phyloP scores from a whole-genome alignment of 805 yeast genomes.

The Hanseniaspora valbyensis region DNA sequence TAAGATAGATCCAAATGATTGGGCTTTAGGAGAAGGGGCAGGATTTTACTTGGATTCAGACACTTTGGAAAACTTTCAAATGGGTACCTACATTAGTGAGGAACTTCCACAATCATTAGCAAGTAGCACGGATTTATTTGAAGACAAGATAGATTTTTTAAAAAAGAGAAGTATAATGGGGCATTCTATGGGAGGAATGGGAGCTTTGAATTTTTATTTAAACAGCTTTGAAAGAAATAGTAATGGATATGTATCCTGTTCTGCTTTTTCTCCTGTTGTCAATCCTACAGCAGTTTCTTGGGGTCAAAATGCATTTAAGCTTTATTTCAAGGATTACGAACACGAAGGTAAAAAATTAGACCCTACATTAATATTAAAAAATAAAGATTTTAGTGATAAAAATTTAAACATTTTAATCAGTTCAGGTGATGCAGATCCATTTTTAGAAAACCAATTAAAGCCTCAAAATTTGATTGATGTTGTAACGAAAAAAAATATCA shows the following conservation, averaged over 20 bases:
- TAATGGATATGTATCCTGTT: constrained; percentile 51
- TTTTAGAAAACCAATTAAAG: constrained; percentile 54
- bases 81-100: constrained; percentile 71
- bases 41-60: constrained; percentile 89
- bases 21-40: constrained; percentile 92
- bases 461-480: constrained; percentile 60
- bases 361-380: constrained; percentile 63
- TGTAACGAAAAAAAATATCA: constrained; percentile 45
- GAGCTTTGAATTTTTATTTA: constrained; percentile 65
- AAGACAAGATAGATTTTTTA: constrained; percentile 46
- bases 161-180: constrained; percentile 70
- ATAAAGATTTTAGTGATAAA: constrained; percentile 34
- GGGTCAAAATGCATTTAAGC: constrained; percentile 78
- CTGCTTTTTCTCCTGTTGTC: constrained; percentile 84
- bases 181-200: constrained; percentile 98
- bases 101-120: constrained; percentile 55
- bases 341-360: constrained; percentile 62
- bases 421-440: constrained; percentile 70
- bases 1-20: constrained; percentile 38
- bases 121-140: constrained; percentile 26
- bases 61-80: constrained; percentile 56
- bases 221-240: constrained; percentile 46
- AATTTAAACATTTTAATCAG: constrained; percentile 62
- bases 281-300: constrained; percentile 71
- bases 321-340: constrained; percentile 44